Evolutionary conservation across 169 alveolate species (phyloP).

Genomic region (Blepharisma undulans): DNA sequence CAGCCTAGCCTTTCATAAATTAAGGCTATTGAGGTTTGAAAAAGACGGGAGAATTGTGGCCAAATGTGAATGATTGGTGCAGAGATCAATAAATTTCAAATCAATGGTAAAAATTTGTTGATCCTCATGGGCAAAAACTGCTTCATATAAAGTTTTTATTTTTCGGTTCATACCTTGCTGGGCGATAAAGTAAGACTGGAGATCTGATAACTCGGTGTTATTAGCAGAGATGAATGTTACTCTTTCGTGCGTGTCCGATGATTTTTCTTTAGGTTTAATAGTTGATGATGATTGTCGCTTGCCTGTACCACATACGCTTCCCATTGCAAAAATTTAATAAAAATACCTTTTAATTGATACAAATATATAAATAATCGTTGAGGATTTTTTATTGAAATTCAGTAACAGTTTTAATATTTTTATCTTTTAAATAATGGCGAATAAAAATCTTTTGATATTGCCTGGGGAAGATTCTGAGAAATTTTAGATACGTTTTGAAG

Average conservation of each 20-base stretch:
- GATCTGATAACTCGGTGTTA: background rate
- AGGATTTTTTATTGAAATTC: background rate
- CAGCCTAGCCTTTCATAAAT: background rate
- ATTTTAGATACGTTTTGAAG: background rate
- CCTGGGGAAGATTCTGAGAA: background rate
- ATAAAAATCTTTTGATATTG: background rate
- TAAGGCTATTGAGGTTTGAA: background rate
- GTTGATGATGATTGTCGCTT: background rate
- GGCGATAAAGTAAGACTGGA: background rate
- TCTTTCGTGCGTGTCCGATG: background rate
- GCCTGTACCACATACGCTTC: background rate
- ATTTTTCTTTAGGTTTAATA: background rate
- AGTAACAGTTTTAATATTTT: background rate
- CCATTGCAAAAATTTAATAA: too few species aligned
- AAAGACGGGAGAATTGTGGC: background rate
- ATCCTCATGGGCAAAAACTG: background rate
- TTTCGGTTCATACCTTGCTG: background rate
- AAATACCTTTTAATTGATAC: background rate
- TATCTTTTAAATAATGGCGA: background rate
- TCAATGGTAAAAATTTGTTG: background rate
- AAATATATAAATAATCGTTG: background rate
- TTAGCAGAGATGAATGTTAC: background rate
- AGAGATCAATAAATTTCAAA: background rate
- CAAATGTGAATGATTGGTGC: background rate
- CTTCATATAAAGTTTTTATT: background rate